Percentiles rank a stretch among this genome's conserved stretches.
Conservation (phyloP, 352 stramenopile species). For the Globisporangium mamillatum region DNA sequence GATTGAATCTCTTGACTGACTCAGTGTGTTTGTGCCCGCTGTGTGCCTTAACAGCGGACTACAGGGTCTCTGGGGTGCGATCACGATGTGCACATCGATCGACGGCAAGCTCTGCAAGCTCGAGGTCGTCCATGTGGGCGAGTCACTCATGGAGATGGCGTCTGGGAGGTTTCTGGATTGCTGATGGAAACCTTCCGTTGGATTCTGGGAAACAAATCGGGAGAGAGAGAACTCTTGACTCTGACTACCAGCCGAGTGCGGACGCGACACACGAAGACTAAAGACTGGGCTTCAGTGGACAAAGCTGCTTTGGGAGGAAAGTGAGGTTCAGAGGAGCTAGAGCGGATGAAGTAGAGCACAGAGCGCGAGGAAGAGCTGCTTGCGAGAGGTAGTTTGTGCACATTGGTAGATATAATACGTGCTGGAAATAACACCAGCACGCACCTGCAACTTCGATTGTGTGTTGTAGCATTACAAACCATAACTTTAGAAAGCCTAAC, state of each 20-base stretch:
- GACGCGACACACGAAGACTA: not conserved
- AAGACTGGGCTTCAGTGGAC: not conserved
- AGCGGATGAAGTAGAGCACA: not conserved
- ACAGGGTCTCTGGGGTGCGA: conserved; percentile 54
- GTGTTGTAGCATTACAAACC: too few species aligned
- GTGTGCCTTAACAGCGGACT: conserved; percentile 32
- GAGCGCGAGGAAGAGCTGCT: too few species aligned
- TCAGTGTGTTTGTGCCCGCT: not conserved
- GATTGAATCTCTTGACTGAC: not conserved
- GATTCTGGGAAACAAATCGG: not conserved
- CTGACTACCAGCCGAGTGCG: not conserved
- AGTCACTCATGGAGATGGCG: conserved; percentile 58
- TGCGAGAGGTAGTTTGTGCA: too few species aligned
- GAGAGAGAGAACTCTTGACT: not conserved
- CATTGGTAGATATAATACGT: too few species aligned
- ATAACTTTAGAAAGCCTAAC: too few species aligned
- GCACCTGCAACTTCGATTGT: too few species aligned
- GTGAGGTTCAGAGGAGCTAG: not conserved
- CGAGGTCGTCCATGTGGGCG: conserved; percentile 20
- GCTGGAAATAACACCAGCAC: too few species aligned
- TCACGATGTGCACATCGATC: conserved; percentile 73
- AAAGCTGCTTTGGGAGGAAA: not conserved
- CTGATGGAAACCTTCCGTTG: conserved; percentile 2
- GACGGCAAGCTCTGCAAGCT: conserved; percentile 37
- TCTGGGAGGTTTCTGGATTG: conserved; percentile 45